Evolutionary conservation across 306 rosid genomes (phyloP), one percentile per base, ranked within the genome.

Genomic region (Cyclanthera cordifolia): DNA sequence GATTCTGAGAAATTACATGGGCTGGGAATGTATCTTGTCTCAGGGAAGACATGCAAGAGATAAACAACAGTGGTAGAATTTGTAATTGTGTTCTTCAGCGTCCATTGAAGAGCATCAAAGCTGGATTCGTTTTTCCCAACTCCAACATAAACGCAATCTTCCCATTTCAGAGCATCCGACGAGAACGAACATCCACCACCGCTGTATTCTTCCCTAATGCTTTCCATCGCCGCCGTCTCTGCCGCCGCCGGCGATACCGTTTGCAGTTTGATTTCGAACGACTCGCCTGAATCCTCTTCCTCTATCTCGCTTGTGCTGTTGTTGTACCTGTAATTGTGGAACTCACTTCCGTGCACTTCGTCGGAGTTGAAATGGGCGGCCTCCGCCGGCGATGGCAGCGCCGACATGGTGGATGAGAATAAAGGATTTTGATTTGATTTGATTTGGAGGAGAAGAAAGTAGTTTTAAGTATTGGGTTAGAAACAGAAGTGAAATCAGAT

Each of bases 11-110:
- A 24, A 19, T 80, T 82, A 91, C 96, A 80, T 45, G 97, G 97
- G 69, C 77, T 88, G 3, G 96, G 97, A 51, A 88, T 81, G 69
- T 50, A 78, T 11, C 79, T 80, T 66, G 68, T 72, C 79, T 85
- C 88, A 0, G 95, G 95, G 75, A 80, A 91, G 51, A 91, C 79
- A 25, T 86, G 97, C 19, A 91, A 70, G 75, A 91, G 96, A 73
- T 80, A 88, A 16, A 88, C 58, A 1, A 71, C 43, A 69, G 86
- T 76, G 43, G 86, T 49, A 15, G 90, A 69, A 11, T 83, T 39
- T 25, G 70, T 59, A 5, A 82, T 71, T 14, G 87, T 78, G 69
- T 82, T 76, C 45, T 72, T 74, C 32, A 91, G 75, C 4, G 94
- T 72, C 97, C 97, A 91, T 8, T 75, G 51, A 1, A 86, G 78